These are phyloP conservation scores for Aspergillus niger DNA, from an alignment of 2,329 filamentous ascomycete species.

Conservation along the genomic window DNA sequence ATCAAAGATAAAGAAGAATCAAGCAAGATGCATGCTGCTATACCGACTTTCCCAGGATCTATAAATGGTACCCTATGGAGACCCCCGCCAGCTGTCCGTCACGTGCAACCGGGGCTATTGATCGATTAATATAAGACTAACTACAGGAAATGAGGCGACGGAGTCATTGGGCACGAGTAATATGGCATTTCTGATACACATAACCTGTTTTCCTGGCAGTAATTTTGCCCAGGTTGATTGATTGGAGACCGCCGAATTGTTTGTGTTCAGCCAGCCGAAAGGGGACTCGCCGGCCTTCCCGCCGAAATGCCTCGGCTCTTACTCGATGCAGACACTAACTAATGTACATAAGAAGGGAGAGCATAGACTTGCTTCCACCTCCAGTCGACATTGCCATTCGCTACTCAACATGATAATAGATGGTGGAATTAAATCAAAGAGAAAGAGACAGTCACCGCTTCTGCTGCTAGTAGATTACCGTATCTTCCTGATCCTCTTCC, in stretches of 20 bases:
- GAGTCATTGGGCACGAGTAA: constrained; percentile 12
- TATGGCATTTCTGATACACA: background rate
- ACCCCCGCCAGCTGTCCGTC: constrained; percentile 21
- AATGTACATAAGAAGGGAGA: background rate
- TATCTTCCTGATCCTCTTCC: constrained; percentile 83
- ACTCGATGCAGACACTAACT: constrained; percentile 5
- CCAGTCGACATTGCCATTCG: background rate
- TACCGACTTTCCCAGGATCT: constrained; percentile 16
- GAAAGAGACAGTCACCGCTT: background rate
- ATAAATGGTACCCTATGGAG: constrained; percentile 13
- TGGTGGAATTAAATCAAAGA: background rate
- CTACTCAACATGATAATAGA: background rate
- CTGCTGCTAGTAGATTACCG: constrained; percentile 73
- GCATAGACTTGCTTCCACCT: background rate
- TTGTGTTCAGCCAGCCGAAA: background rate
- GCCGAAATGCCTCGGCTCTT: constrained; percentile 20
- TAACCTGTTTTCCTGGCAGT: background rate
- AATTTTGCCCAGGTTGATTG: background rate
- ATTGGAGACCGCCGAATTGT: background rate
- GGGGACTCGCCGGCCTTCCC: background rate
- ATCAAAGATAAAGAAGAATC: background rate
- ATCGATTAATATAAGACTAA: background rate
- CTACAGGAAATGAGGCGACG: background rate
- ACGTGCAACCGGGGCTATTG: constrained; percentile 21
- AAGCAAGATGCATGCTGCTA: background rate